Conservation (phyloP, 441 rosid species). For the Erodium trifolium region DNA sequence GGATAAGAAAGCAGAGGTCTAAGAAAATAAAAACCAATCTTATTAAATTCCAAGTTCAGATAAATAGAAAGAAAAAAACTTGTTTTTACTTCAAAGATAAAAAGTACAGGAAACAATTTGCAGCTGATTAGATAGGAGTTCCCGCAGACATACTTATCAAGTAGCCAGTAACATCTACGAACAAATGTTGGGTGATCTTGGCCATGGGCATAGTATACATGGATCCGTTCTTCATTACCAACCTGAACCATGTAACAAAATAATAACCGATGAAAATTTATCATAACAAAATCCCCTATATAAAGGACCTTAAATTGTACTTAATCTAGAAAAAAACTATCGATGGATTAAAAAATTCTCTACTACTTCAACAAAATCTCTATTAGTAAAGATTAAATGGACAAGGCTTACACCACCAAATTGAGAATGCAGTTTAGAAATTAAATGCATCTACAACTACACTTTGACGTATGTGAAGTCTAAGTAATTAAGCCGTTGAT, state of each 20-base stretch:
- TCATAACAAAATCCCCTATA: background rate
- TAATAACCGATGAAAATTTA: background rate
- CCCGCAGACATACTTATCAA: slow-evolving; percentile 68
- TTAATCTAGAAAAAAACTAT: too few relatives aligned
- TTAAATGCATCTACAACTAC: too few relatives aligned
- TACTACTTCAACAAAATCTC: too few relatives aligned
- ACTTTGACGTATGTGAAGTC: too few relatives aligned
- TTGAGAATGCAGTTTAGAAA: too few relatives aligned
- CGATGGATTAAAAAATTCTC: too few relatives aligned
- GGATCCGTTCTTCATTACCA: slow-evolving; percentile 93
- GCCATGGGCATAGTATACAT: slow-evolving; percentile 97
- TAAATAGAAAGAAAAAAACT: background rate
- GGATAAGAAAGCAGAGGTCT: slow-evolving; percentile 9
- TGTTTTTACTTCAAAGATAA: slow-evolving; percentile 4
- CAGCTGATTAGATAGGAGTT: background rate
- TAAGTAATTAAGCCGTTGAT: too few relatives aligned
- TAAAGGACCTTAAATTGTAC: too few relatives aligned
- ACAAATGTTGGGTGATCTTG: slow-evolving; percentile 83
- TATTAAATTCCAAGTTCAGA: background rate
- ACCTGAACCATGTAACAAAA: slow-evolving; percentile 40
- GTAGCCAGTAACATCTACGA: slow-evolving; percentile 96
- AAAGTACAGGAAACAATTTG: background rate
- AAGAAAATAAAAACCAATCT: slow-evolving; percentile 7
- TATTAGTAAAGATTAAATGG: too few relatives aligned
- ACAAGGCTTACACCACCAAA: too few relatives aligned